phyloP scores from a whole-genome alignment of 1,139 yeast species.

The Pneumocystis carinii region DNA sequence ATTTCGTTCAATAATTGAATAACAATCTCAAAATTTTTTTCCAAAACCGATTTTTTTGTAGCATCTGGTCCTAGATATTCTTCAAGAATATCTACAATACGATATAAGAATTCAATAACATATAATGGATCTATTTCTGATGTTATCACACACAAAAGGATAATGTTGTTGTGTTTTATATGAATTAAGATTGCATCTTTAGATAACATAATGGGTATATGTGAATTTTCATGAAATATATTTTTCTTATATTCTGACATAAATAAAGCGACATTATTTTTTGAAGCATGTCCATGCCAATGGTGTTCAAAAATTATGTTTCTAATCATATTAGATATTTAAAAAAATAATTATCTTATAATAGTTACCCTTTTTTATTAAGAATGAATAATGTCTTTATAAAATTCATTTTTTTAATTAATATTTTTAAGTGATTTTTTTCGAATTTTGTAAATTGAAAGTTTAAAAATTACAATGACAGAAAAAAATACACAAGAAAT shows the following conservation, averaged over 20 bases:
- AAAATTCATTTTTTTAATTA: neutral
- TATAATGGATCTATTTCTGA: neutral
- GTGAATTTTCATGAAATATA: neutral
- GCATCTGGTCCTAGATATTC: constrained; percentile 43
- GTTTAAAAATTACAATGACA: neutral
- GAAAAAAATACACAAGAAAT: neutral
- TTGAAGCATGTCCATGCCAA: neutral
- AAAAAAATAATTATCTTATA: neutral
- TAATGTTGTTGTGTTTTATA: neutral
- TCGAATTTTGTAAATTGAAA: neutral
- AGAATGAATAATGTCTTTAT: neutral
- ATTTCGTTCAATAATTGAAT: constrained; percentile 49
- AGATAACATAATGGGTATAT: neutral
- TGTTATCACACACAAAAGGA: neutral
- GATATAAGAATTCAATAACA: neutral
- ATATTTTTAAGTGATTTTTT: neutral
- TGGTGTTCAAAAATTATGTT: neutral
- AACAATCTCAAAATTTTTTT: constrained; percentile 50
- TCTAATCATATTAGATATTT: neutral
- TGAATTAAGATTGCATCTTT: neutral
- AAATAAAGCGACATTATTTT: neutral
- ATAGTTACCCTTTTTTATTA: neutral
- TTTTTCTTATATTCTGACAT: neutral
- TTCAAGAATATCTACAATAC: neutral
- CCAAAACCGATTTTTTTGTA: constrained; percentile 42